These are phyloP conservation scores for Chamaecrista fasciculata DNA, from an alignment of 306 rosid genomes.

Conservation along the genomic window DNA sequence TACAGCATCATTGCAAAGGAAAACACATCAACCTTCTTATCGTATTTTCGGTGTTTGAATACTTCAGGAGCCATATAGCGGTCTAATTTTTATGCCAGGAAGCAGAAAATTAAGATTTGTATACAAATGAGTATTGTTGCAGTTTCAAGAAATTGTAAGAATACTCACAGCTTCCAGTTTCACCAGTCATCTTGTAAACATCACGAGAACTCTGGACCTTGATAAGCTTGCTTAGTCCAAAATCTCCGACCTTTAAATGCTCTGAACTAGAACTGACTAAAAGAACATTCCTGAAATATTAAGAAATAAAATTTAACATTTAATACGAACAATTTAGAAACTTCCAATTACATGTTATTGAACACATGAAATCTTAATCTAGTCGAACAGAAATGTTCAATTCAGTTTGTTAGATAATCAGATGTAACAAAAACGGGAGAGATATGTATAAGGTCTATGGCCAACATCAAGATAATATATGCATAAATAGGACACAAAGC, in stretches of 20 bases:
- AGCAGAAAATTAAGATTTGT: conserved; percentile 23
- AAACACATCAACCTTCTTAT: conserved; percentile 94
- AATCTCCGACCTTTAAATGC: conserved; percentile 96
- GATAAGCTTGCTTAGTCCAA: conserved; percentile 97
- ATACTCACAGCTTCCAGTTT: conserved; percentile 98
- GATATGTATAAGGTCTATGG: neutral
- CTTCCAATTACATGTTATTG: conserved; percentile 25
- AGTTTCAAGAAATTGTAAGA: conserved; percentile 8
- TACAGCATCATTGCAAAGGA: conserved; percentile 92
- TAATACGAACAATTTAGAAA: conserved; percentile 8
- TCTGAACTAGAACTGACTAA: conserved; percentile 90
- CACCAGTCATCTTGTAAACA: conserved; percentile 99
- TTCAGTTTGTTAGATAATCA: conserved; percentile 20
- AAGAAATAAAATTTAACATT: conserved; percentile 20
- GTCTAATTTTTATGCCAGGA: conserved; percentile 52
- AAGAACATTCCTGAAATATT: conserved; percentile 84
- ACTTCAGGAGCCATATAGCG: conserved; percentile 99
- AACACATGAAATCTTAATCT: conserved; percentile 22
- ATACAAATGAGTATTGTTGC: neutral
- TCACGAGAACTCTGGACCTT: conserved; percentile 84
- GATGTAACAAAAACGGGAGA: conserved; percentile 13
- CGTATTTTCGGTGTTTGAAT: conserved; percentile 87
- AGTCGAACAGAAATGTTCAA: neutral
- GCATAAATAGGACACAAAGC: conserved; percentile 31
- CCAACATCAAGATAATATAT: conserved; percentile 5